Evolutionary conservation across 257 asterid species (phyloP).

Genomic region (Rehmannia glutinosa): DNA sequence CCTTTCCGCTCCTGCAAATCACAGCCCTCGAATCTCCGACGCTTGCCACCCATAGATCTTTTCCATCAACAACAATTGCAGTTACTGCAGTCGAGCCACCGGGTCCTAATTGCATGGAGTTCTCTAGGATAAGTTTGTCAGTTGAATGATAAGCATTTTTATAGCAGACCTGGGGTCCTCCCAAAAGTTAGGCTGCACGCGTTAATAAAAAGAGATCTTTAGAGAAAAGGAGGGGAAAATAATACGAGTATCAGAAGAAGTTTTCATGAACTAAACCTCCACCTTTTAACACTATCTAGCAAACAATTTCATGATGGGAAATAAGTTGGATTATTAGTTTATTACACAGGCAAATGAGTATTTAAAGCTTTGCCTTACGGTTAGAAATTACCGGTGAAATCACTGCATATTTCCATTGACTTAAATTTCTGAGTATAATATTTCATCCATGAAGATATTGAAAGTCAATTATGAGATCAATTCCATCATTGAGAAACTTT

Average conservation of each 20-base stretch:
- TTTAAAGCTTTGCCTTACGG: too few relatives aligned
- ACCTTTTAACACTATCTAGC: background rate
- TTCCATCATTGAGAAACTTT: too few relatives aligned
- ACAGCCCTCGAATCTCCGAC: too few relatives aligned
- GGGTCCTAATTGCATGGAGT: constrained; percentile 76
- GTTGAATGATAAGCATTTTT: constrained; percentile 79
- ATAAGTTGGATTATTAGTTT: too few relatives aligned
- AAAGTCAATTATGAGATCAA: too few relatives aligned
- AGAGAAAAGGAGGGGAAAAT: background rate
- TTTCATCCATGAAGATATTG: too few relatives aligned
- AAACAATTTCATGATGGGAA: too few relatives aligned
- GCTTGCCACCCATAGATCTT: constrained; percentile 80
- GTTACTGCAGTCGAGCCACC: constrained; percentile 99
- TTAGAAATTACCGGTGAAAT: too few relatives aligned
- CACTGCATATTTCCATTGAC: too few relatives aligned
- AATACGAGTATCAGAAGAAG: background rate
- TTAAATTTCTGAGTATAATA: too few relatives aligned
- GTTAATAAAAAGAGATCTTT: constrained; percentile 6
- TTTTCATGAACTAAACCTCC: background rate
- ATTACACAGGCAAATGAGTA: too few relatives aligned
- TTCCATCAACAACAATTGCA: constrained; percentile 61
- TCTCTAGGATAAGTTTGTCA: constrained; percentile 80
- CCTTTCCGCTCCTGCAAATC: constrained; percentile 77
- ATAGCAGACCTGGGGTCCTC: constrained; percentile 60
- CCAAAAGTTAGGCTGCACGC: constrained; percentile 65